phyloP scores from a whole-genome alignment of 805 yeast species.

The Candida nitratophila region DNA sequence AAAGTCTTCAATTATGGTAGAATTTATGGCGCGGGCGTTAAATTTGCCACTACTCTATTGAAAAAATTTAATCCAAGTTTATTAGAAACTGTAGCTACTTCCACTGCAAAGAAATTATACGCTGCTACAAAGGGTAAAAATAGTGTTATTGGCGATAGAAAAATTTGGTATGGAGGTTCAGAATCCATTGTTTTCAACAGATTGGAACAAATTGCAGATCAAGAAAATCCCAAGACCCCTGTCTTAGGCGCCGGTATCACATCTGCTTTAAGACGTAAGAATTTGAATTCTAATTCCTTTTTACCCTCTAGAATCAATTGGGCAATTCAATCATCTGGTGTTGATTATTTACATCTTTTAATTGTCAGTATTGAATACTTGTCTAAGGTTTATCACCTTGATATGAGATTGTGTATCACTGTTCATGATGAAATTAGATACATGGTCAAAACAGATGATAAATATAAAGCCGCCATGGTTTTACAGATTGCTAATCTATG shows the following conservation, averaged over 20 bases:
- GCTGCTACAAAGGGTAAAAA: slow-evolving; percentile 74
- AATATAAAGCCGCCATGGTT: slow-evolving; percentile 70
- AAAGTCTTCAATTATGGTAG: slow-evolving; percentile 95
- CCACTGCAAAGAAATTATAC: slow-evolving; percentile 62
- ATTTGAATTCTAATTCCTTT: slow-evolving; percentile 60
- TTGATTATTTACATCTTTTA: slow-evolving; percentile 84
- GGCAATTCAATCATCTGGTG: slow-evolving; percentile 98
- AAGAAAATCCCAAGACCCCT: slow-evolving; percentile 78
- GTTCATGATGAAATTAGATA: slow-evolving; percentile 95
- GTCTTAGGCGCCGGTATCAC: slow-evolving; percentile 92
- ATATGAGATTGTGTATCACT: slow-evolving; percentile 76
- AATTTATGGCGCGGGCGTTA: slow-evolving; percentile 95
- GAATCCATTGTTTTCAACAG: slow-evolving; percentile 90
- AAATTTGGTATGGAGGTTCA: slow-evolving; percentile 79
- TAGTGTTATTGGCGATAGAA: slow-evolving; percentile 16
- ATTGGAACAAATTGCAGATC: slow-evolving; percentile 80
- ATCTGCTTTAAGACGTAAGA: slow-evolving; percentile 60
- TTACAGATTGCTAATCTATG: slow-evolving; percentile 86
- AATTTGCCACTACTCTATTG: slow-evolving; percentile 78
- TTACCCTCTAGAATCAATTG: slow-evolving; percentile 91
- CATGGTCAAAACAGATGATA: slow-evolving; percentile 65
- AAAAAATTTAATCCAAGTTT: slow-evolving; percentile 75
- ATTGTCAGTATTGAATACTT: slow-evolving; percentile 85
- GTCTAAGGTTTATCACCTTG: slow-evolving; percentile 50
- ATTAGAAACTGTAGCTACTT: slow-evolving; percentile 57